phyloP scores from a whole-genome alignment of 1,284 basidiomycete genomes.

The Apiotrichum mycotoxinovorans region DNA sequence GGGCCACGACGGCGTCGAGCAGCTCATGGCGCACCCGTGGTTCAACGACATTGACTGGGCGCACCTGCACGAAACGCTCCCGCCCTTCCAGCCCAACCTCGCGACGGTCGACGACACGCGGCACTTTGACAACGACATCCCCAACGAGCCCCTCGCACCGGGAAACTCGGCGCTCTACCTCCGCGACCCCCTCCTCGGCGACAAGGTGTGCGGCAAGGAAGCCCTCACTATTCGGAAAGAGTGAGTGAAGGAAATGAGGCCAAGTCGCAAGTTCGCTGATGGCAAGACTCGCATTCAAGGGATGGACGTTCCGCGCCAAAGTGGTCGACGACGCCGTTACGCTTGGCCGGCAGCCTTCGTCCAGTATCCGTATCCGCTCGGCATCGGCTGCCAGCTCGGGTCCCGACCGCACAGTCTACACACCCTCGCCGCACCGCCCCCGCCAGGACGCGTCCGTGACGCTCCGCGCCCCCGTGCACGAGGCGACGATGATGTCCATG shows the following conservation, averaged over 20 bases:
- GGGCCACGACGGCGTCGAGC: slow-evolving; percentile 69
- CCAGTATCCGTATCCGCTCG: not conserved
- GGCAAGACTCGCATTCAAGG: slow-evolving; percentile 40
- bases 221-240: slow-evolving; percentile 86
- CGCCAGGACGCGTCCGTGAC: not conserved
- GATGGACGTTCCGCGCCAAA: slow-evolving; percentile 38
- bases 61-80: slow-evolving; percentile 68
- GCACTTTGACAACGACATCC: slow-evolving; percentile 91
- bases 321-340: not conserved
- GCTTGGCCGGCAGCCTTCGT: not conserved
- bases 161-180: slow-evolving; percentile 80
- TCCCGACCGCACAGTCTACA: not conserved
- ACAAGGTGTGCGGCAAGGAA: slow-evolving; percentile 76
- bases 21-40: slow-evolving; percentile 79
- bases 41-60: slow-evolving; percentile 81
- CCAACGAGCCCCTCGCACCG: slow-evolving; percentile 81
- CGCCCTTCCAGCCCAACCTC: slow-evolving; percentile 85
- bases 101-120: slow-evolving; percentile 73
- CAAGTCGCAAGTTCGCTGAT: not conserved
- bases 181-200: slow-evolving; percentile 78
- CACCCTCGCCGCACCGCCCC: not conserved
- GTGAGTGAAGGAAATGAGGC: slow-evolving; percentile 33
- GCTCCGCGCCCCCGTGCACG: not conserved
- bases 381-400: not conserved
- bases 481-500: slow-evolving; percentile 1